These are phyloP conservation scores for Scutellaria galericulata DNA, from an alignment of 257 asterid genomes.

Conservation along the genomic window DNA sequence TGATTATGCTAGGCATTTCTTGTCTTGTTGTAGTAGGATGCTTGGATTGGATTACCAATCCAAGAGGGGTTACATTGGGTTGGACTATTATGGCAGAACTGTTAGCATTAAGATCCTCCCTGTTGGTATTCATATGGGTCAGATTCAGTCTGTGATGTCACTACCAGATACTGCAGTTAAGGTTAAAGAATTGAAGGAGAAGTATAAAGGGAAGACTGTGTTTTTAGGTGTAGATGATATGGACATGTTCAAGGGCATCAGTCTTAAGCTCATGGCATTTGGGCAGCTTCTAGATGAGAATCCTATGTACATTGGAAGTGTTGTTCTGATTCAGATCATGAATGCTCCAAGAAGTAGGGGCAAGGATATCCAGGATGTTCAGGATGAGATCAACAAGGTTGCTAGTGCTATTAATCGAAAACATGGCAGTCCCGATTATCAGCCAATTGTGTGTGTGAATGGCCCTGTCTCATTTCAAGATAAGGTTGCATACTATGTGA, in stretches of 20 bases:
- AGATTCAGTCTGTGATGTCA: constrained; percentile 55
- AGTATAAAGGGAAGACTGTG: constrained; percentile 59
- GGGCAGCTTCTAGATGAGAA: constrained; percentile 62
- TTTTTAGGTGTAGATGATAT: constrained; percentile 85
- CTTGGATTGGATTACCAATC: constrained; percentile 84
- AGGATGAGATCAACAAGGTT: constrained; percentile 61
- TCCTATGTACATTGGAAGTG: constrained; percentile 48
- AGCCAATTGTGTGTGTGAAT: constrained; percentile 69
- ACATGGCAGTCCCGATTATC: constrained; percentile 53
- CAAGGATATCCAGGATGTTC: constrained; percentile 71
- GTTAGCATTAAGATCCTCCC: constrained; percentile 81
- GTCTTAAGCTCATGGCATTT: constrained; percentile 71
- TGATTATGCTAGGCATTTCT: constrained; percentile 93
- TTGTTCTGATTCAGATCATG: constrained; percentile 74
- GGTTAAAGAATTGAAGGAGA: constrained; percentile 52
- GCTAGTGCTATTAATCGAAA: constrained; percentile 53
- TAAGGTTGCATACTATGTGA: constrained; percentile 64
- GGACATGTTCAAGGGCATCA: constrained; percentile 88
- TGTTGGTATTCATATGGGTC: constrained; percentile 81
- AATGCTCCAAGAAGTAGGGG: constrained; percentile 84
- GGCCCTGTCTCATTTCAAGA: constrained; percentile 70
- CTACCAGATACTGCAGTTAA: constrained; percentile 49
- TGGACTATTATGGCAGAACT: constrained; percentile 86
- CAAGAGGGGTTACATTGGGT: constrained; percentile 83
- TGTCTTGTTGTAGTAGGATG: constrained; percentile 94